Percentiles rank a stretch among this genome's conserved stretches.
Conservation (phyloP, 768 basidiomycete genomes). For the Calocera viscosa region DNA sequence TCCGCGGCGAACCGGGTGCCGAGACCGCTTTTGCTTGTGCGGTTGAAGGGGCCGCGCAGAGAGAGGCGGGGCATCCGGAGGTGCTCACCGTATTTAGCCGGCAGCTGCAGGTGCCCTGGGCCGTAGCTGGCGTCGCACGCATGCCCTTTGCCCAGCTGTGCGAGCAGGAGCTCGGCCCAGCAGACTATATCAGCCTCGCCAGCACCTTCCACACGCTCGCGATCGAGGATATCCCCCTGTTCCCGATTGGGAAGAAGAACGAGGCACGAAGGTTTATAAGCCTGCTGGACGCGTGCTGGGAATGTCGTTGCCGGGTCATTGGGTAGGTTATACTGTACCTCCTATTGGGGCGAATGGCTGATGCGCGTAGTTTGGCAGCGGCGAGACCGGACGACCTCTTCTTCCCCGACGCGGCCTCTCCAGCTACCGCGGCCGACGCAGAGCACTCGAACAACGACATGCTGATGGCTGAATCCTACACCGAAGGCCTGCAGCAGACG, state of each 20-base stretch:
- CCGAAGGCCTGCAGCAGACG: constrained; percentile 32
- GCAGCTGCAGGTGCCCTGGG: constrained; percentile 35
- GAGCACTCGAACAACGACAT: constrained; percentile 20
- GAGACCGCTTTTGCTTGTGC: constrained; percentile 17
- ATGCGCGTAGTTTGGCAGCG: constrained; percentile 30
- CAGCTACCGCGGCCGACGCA: neutral
- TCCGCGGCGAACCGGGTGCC: constrained; percentile 12
- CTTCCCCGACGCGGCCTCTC: constrained; percentile 39
- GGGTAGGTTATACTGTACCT: neutral
- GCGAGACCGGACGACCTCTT: constrained; percentile 36
- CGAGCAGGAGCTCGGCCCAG: constrained; percentile 40
- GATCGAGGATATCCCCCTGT: constrained; percentile 39
- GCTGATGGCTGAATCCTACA: constrained; percentile 39
- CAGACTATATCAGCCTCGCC: constrained; percentile 46
- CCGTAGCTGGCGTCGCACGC: constrained; percentile 30
- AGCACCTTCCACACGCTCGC: constrained; percentile 39
- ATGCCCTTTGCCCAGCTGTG: constrained; percentile 44
- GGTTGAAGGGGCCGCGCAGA: constrained; percentile 10
- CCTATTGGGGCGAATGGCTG: constrained; percentile 19
- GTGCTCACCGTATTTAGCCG: constrained; percentile 40
- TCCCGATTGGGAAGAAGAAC: constrained; percentile 42
- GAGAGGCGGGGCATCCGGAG: constrained; percentile 13
- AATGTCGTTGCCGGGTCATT: constrained; percentile 30
- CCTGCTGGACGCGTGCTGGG: constrained; percentile 47
- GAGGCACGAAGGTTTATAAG: constrained; percentile 49